These are phyloP conservation scores for Gymnopus androsaceus DNA, from an alignment of 1,284 basidiomycete genomes.

Conservation along the genomic window DNA sequence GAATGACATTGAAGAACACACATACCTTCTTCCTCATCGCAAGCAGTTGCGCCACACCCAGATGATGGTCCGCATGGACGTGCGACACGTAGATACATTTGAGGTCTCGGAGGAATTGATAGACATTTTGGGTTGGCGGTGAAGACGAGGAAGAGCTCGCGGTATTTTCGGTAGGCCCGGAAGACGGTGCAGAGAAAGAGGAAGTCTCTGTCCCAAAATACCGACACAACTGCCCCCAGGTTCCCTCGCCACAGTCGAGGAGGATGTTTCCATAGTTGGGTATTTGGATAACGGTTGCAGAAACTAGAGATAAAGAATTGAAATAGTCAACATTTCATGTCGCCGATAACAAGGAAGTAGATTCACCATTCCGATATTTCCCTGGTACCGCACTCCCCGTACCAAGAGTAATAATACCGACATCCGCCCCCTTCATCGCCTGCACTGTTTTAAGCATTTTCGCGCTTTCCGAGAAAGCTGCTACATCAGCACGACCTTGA, in stretches of 20 bases:
- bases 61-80: too few relatives aligned
- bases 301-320: too few relatives aligned
- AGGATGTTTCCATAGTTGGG: constrained; percentile 72
- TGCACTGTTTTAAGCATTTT: too few relatives aligned
- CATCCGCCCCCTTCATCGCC: constrained; percentile 67
- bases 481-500: neutral
- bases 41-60: constrained; percentile 74
- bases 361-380: constrained; percentile 85
- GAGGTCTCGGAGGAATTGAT: constrained; percentile 69
- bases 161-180: too few relatives aligned
- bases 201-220: too few relatives aligned
- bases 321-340: too few relatives aligned
- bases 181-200: too few relatives aligned
- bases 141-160: too few relatives aligned
- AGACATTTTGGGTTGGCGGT: too few relatives aligned
- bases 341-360: too few relatives aligned
- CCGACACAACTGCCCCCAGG: constrained; percentile 85
- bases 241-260: constrained; percentile 92
- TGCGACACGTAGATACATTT: constrained; percentile 88
- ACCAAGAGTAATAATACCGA: constrained; percentile 79
- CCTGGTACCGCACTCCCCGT: constrained; percentile 87
- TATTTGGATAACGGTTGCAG: constrained; percentile 72
- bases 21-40: constrained; percentile 54
- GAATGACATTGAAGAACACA: constrained; percentile 14
- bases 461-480: too few relatives aligned